Conservation (phyloP, 768 basidiomycete species). For the Amanita molliuscula region DNA sequence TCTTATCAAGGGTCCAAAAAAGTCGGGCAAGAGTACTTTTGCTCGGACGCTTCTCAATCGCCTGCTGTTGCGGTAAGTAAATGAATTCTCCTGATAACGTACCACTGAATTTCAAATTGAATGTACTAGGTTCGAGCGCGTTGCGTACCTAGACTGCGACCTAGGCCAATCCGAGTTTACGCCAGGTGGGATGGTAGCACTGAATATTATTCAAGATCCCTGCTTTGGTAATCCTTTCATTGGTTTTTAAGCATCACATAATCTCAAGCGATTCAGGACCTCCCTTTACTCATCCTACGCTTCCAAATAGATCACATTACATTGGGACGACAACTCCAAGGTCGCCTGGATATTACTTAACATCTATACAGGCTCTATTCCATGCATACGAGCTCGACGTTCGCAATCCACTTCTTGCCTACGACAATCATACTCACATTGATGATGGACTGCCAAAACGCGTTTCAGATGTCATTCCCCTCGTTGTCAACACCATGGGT, state of each 20-base stretch:
- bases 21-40: constrained; percentile 87
- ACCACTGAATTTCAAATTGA: not conserved
- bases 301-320: constrained; percentile 70
- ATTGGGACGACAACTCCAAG: constrained; percentile 73
- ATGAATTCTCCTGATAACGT: not conserved
- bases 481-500: constrained; percentile 94
- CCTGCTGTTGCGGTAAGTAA: constrained; percentile 42
- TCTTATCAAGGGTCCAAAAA: constrained; percentile 78
- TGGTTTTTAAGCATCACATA: not conserved
- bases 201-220: constrained; percentile 59
- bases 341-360: constrained; percentile 68
- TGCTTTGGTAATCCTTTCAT: constrained; percentile 48
- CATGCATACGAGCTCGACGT: constrained; percentile 63
- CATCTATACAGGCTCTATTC: constrained; percentile 54
- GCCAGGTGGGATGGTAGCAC: constrained; percentile 73
- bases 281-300: constrained; percentile 72
- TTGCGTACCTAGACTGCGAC: constrained; percentile 91
- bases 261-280: constrained; percentile 44
- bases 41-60: constrained; percentile 63
- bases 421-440: constrained; percentile 11
- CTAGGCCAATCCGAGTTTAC: constrained; percentile 92
- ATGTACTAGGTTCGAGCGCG: constrained; percentile 50
- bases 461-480: constrained; percentile 54
- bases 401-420: constrained; percentile 29
- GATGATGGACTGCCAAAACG: constrained; percentile 20